These are phyloP conservation scores for Begonia loranthoides DNA, from an alignment of 306 rosid genomes.

Conservation along the genomic window DNA sequence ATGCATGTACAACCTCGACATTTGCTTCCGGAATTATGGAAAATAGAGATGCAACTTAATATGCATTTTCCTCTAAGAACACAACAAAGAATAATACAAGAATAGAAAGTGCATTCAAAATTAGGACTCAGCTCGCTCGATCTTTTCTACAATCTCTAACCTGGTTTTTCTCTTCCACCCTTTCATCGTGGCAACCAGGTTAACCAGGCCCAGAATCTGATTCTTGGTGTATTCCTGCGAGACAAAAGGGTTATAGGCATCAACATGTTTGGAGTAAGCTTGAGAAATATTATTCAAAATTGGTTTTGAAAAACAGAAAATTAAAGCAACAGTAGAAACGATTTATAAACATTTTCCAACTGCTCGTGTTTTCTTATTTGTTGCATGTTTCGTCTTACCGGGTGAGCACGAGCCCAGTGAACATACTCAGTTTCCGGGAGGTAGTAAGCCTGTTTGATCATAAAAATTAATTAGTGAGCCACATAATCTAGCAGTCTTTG, in stretches of 20 bases:
- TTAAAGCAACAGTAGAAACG: neutral
- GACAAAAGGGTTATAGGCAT: neutral
- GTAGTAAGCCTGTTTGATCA: conserved; percentile 73
- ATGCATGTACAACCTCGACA: neutral
- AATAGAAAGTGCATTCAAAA: neutral
- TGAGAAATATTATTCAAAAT: no score
- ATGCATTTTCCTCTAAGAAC: neutral
- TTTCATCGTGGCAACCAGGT: conserved; percentile 94
- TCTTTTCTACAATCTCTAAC: conserved; percentile 81
- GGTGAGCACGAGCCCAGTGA: conserved; percentile 89
- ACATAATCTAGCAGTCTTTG: neutral
- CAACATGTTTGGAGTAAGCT: no score
- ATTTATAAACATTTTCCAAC: neutral
- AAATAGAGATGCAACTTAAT: neutral
- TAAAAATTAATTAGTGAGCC: conserved; percentile 7
- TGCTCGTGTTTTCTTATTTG: neutral
- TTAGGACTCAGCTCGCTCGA: conserved; percentile 37
- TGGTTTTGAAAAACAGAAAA: no score
- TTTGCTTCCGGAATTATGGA: neutral
- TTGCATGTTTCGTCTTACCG: conserved; percentile 37
- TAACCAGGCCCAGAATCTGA: conserved; percentile 77
- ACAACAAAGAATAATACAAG: neutral
- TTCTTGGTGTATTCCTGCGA: conserved; percentile 79
- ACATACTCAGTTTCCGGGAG: conserved; percentile 93
- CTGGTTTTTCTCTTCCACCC: conserved; percentile 97